phyloP scores from a whole-genome alignment of 768 basidiomycete species.

The Suillus weaverae region DNA sequence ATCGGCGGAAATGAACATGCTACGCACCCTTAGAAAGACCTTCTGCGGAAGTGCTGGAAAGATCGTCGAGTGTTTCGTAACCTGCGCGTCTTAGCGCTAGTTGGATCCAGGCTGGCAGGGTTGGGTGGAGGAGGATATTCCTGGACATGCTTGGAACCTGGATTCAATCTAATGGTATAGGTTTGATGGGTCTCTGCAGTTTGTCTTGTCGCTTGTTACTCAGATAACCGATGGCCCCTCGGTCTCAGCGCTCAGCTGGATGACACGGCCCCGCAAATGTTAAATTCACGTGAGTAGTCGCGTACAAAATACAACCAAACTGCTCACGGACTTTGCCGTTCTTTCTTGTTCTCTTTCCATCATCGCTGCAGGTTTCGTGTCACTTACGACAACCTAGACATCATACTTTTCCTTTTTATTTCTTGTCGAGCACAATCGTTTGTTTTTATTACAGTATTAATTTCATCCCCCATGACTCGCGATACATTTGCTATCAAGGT shows the following conservation, averaged over 20 bases:
- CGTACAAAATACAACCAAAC: slow-evolving; percentile 26
- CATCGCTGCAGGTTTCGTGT: slow-evolving; percentile 26
- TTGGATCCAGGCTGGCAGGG: slow-evolving; percentile 46
- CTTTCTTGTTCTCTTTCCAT: slow-evolving; percentile 27
- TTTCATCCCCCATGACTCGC: slow-evolving; percentile 28
- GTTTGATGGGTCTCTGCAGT: neutral
- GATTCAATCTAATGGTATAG: neutral
- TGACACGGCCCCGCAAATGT: neutral
- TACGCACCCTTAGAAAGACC: slow-evolving; percentile 50
- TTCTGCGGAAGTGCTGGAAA: slow-evolving; percentile 44
- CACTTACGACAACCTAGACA: neutral
- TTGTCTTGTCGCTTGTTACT: neutral
- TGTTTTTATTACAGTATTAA: slow-evolving; percentile 15
- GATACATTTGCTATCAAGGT: slow-evolving; percentile 44
- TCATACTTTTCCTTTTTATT: neutral
- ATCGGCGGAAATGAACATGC: neutral
- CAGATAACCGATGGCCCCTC: neutral
- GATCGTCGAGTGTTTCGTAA: slow-evolving; percentile 58
- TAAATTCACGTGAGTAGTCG: slow-evolving; percentile 14
- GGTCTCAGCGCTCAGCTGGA: neutral
- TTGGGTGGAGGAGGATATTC: slow-evolving; percentile 46
- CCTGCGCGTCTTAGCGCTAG: slow-evolving; percentile 51
- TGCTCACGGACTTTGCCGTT: slow-evolving; percentile 21
- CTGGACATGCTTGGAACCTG: slow-evolving; percentile 35
- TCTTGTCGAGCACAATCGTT: slow-evolving; percentile 4